These are phyloP conservation scores for Lipomyces japonicus DNA, from an alignment of 805 yeast species.

Conservation along the genomic window DNA sequence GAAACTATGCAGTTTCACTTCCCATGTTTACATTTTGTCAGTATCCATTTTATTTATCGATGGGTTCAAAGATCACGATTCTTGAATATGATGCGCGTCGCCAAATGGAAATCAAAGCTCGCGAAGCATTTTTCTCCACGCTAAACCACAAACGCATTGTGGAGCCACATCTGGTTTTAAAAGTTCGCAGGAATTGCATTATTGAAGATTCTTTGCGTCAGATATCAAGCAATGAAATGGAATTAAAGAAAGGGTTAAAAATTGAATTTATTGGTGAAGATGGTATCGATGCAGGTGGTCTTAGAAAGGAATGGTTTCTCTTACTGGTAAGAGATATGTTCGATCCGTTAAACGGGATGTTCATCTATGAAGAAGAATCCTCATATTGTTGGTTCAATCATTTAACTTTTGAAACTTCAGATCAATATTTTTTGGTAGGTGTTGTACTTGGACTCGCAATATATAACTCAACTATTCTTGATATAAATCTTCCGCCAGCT, in stretches of 20 bases:
- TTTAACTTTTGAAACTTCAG: constrained; percentile 31
- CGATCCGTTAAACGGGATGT: constrained; percentile 63
- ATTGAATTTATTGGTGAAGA: constrained; percentile 84
- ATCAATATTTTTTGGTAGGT: constrained; percentile 62
- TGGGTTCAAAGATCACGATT: constrained; percentile 77
- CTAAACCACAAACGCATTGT: constrained; percentile 57
- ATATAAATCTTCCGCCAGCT: constrained; percentile 69
- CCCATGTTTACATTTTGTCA: constrained; percentile 63
- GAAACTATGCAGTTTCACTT: constrained; percentile 2
- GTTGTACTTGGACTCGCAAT: constrained; percentile 85
- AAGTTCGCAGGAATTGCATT: constrained; percentile 63
- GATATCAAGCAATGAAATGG: constrained; percentile 46
- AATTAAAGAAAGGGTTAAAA: constrained; percentile 67
- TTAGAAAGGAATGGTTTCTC: constrained; percentile 90
- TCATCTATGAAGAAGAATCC: constrained; percentile 64
- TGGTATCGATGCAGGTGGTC: constrained; percentile 94
- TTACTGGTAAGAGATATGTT: constrained; percentile 68
- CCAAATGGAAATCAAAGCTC: constrained; percentile 82
- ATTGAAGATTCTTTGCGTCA: constrained; percentile 66
- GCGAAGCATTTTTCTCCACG: constrained; percentile 79
- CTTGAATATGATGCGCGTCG: constrained; percentile 76
- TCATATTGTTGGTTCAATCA: constrained; percentile 66
- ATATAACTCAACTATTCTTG: constrained; percentile 82
- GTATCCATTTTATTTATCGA: constrained; percentile 73
- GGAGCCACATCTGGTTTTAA: constrained; percentile 65